Conservation (phyloP, 2,329 filamentous ascomycete genomes). For the Coniochaeta prunicola region DNA sequence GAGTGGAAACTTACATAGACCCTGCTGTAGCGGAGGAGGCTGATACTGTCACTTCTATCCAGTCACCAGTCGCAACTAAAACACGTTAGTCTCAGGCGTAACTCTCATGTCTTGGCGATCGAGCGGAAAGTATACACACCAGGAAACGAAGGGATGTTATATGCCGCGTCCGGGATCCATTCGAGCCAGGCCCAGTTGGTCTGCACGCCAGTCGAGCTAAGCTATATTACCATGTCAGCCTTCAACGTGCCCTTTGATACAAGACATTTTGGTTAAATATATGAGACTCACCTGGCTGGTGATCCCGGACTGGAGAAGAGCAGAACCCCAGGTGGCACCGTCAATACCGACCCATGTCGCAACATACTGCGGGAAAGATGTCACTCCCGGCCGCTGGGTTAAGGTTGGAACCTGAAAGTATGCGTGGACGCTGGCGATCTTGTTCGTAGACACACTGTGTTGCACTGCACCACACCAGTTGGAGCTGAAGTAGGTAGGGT, state of each 20-base stretch:
- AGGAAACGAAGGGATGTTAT: constrained; percentile 4
- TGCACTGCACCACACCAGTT: constrained; percentile 20
- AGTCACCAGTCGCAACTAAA: constrained; percentile 14
- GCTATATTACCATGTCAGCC: not conserved
- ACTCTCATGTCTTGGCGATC: not conserved
- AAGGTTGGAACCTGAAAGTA: constrained; percentile 15
- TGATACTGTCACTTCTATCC: constrained; percentile 16
- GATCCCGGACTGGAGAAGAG: constrained; percentile 16
- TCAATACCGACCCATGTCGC: constrained; percentile 19
- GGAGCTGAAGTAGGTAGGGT: constrained; percentile 8
- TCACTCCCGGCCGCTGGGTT: constrained; percentile 9
- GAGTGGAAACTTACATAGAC: constrained; percentile 8
- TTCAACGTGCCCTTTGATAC: not conserved
- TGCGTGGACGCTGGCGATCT: constrained; percentile 13
- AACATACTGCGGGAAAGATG: constrained; percentile 14
- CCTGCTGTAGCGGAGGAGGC: constrained; percentile 12
- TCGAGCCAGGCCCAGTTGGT: constrained; percentile 5
- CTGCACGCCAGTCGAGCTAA: constrained; percentile 2
- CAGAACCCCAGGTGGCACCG: constrained; percentile 10
- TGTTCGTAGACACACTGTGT: constrained; percentile 9
- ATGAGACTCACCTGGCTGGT: constrained; percentile 14
- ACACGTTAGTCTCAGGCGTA: not conserved
- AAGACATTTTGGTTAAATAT: not conserved
- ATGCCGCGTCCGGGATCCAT: constrained; percentile 1
- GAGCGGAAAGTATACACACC: constrained; percentile 2